These are phyloP conservation scores for Candida michaelii DNA, from an alignment of 805 yeast species.

Conservation along the genomic window DNA sequence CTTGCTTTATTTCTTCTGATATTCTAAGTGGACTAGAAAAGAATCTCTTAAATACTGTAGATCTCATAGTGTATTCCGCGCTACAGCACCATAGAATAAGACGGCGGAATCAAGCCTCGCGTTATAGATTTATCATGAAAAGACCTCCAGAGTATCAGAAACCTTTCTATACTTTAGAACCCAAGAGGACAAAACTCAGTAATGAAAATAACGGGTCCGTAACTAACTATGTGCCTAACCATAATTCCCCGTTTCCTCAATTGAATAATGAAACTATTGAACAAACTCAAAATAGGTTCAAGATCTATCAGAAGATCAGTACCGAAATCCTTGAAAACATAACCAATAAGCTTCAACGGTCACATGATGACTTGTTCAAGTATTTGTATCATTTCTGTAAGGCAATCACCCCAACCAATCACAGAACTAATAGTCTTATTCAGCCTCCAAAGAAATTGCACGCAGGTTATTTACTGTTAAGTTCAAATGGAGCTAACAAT, in stretches of 20 bases:
- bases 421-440: conserved; percentile 4
- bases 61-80: not conserved
- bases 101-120: too few relatives aligned
- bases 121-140: conserved; percentile 8
- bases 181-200: conserved; percentile 2
- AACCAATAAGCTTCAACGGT: conserved; percentile 13
- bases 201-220: too few relatives aligned
- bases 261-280: not conserved
- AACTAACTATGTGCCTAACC: too few relatives aligned
- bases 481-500: conserved; percentile 43
- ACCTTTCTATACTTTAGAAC: conserved; percentile 30
- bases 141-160: conserved; percentile 23
- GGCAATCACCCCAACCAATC: not conserved
- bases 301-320: not conserved
- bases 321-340: conserved; percentile 1
- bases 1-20: conserved; percentile 60
- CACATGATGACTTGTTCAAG: conserved; percentile 32
- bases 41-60: not conserved
- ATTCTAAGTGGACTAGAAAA: conserved; percentile 19
- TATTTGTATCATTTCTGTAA: conserved; percentile 25
- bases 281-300: not conserved
- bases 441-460: conserved; percentile 20
- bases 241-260: not conserved
- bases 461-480: conserved; percentile 35
- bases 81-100: too few relatives aligned